These are phyloP conservation scores for Quercus parvula DNA, from an alignment of 306 rosid genomes.

Conservation along the genomic window DNA sequence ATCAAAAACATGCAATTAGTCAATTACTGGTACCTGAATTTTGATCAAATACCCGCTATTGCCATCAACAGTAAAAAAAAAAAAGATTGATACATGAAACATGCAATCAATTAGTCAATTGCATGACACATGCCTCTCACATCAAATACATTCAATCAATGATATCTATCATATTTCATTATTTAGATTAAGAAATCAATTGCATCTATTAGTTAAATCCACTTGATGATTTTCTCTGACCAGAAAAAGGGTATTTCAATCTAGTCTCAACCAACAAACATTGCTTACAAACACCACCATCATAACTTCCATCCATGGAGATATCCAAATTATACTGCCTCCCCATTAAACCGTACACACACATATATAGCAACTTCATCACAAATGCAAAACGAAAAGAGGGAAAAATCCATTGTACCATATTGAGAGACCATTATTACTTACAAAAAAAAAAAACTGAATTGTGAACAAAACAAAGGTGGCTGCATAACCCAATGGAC, in stretches of 20 bases:
- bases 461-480: not conserved
- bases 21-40: too few species aligned
- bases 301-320: slow-evolving; percentile 4
- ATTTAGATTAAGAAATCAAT: not conserved
- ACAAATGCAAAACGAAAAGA: not conserved
- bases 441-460: not conserved
- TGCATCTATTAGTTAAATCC: not conserved
- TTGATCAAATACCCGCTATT: not conserved
- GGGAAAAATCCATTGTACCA: not conserved
- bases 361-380: not conserved
- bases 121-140: not conserved
- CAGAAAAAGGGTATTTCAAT: not conserved
- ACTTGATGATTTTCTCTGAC: not conserved
- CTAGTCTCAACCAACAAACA: not conserved
- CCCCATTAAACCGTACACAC: not conserved
- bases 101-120: too few species aligned
- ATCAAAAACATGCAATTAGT: too few species aligned
- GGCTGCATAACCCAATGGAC: not conserved
- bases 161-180: not conserved
- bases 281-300: slow-evolving; percentile 7
- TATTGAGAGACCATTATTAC: not conserved
- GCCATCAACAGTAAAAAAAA: not conserved
- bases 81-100: not conserved
- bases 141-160: not conserved
- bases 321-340: slow-evolving; percentile 1